Evolutionary conservation across 768 basidiomycete genomes (phyloP).

Genomic region (Calocybe indica): DNA sequence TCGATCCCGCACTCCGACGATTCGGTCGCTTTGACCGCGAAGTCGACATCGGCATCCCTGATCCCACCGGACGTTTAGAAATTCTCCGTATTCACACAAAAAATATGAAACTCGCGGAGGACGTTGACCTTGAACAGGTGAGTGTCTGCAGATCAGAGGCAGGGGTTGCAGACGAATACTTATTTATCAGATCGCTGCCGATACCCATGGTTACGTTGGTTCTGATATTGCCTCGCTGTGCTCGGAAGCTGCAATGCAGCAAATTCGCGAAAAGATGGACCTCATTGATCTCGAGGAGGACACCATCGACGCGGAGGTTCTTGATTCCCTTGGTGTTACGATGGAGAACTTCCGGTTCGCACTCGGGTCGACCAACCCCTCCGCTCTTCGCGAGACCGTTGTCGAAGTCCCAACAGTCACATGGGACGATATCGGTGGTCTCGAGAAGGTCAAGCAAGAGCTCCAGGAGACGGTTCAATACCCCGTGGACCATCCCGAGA

Average conservation of each 20-base stretch:
- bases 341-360: conserved; percentile 99
- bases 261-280: conserved; percentile 99
- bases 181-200: conserved; percentile 79
- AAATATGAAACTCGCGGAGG: conserved; percentile 98
- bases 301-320: conserved; percentile 98
- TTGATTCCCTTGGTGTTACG: conserved; percentile 97
- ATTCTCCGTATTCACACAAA: conserved; percentile 99
- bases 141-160: neutral
- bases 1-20: conserved; percentile 96
- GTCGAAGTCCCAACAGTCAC: conserved; percentile 98
- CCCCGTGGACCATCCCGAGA: conserved; percentile 99
- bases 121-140: conserved; percentile 95
- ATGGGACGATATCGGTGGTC: conserved; percentile 99
- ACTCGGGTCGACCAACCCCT: conserved; percentile 94
- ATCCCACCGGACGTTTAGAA: conserved; percentile 97
- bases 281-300: conserved; percentile 94
- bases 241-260: conserved; percentile 99
- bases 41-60: conserved; percentile 98
- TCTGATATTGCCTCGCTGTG: conserved; percentile 97
- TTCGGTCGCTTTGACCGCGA: conserved; percentile 99
- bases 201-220: conserved; percentile 99
- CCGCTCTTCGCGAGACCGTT: conserved; percentile 97
- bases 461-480: conserved; percentile 99
- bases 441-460: conserved; percentile 99
- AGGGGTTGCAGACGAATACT: conserved; percentile 3